Percentiles rank a stretch among this genome's conserved stretches.
phyloP scores from a whole-genome alignment of 352 stramenopile species.

The Aphanomyces stellatus region DNA sequence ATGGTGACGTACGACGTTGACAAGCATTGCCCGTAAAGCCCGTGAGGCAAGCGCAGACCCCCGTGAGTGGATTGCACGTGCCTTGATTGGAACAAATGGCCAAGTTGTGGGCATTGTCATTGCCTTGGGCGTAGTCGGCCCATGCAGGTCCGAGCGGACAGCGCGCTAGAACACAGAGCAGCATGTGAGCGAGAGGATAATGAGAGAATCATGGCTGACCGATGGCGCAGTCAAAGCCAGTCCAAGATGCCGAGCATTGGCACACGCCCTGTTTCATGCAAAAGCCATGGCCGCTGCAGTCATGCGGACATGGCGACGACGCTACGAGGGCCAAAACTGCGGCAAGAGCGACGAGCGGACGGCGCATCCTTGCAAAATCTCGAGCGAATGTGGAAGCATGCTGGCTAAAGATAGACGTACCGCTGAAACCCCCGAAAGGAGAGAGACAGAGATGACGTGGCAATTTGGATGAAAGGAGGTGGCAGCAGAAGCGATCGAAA shows the following conservation, averaged over 20 bases:
- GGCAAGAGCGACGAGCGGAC: neutral
- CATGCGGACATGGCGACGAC: conserved; percentile 44
- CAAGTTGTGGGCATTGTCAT: conserved; percentile 68
- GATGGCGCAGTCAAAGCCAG: conserved; percentile 50
- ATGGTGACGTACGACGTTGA: conserved; percentile 40
- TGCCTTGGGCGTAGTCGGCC: conserved; percentile 48
- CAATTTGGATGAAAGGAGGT: no score
- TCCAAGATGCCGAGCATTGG: conserved; percentile 37
- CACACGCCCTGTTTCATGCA: conserved; percentile 51
- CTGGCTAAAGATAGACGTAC: no score
- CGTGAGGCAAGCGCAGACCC: conserved; percentile 47
- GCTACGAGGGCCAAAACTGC: neutral
- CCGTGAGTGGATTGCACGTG: conserved; percentile 43
- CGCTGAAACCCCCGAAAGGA: no score
- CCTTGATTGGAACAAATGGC: conserved; percentile 86
- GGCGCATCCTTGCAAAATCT: neutral
- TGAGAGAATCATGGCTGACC: conserved; percentile 26
- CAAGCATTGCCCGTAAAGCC: conserved; percentile 76
- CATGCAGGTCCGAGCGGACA: conserved; percentile 64
- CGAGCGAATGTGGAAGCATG: no score
- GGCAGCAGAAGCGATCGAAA: no score
- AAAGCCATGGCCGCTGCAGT: conserved; percentile 57
- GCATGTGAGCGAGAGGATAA: no score
- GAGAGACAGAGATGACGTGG: no score
- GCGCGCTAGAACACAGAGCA: no score